Conservation (phyloP, 352 stramenopile species). For the Phytophthora tentaculata region DNA sequence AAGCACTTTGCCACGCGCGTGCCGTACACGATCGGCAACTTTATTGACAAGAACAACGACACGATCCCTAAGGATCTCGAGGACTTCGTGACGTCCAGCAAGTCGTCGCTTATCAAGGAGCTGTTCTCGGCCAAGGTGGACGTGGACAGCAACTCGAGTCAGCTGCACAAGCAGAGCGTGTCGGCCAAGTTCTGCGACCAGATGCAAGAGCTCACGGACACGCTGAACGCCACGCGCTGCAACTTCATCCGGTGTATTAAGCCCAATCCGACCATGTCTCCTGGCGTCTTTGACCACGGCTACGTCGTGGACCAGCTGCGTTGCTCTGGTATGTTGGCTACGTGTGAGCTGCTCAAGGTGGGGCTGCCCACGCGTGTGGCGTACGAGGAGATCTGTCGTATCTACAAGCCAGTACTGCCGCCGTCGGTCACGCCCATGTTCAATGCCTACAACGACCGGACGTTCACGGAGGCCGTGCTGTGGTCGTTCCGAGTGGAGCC, state of each 20-base stretch:
- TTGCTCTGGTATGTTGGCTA: slow-evolving; percentile 90
- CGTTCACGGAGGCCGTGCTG: slow-evolving; percentile 89
- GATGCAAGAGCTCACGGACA: slow-evolving; percentile 88
- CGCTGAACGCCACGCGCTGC: slow-evolving; percentile 82
- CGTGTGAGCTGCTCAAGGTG: slow-evolving; percentile 92
- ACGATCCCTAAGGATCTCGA: slow-evolving; percentile 92
- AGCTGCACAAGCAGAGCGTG: slow-evolving; percentile 66
- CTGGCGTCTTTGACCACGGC: slow-evolving; percentile 86
- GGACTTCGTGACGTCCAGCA: slow-evolving; percentile 87
- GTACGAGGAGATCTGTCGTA: slow-evolving; percentile 90
- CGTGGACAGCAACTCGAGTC: slow-evolving; percentile 50
- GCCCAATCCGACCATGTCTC: slow-evolving; percentile 86
- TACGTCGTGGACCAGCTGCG: slow-evolving; percentile 92
- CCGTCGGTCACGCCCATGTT: slow-evolving; percentile 84
- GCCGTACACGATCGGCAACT: slow-evolving; percentile 94
- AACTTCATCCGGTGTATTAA: slow-evolving; percentile 94
- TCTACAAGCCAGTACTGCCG: slow-evolving; percentile 84
- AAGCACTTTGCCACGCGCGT: slow-evolving; percentile 96
- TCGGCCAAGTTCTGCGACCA: slow-evolving; percentile 89
- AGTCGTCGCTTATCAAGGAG: slow-evolving; percentile 79
- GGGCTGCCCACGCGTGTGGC: slow-evolving; percentile 89
- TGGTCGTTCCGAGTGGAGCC: slow-evolving; percentile 91
- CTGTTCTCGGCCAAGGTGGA: slow-evolving; percentile 77
- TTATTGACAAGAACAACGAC: slow-evolving; percentile 98
- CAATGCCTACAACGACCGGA: slow-evolving; percentile 80